These are phyloP conservation scores for Suhomyces guaymorum DNA, from an alignment of 1,139 yeast genomes.

Conservation along the genomic window DNA sequence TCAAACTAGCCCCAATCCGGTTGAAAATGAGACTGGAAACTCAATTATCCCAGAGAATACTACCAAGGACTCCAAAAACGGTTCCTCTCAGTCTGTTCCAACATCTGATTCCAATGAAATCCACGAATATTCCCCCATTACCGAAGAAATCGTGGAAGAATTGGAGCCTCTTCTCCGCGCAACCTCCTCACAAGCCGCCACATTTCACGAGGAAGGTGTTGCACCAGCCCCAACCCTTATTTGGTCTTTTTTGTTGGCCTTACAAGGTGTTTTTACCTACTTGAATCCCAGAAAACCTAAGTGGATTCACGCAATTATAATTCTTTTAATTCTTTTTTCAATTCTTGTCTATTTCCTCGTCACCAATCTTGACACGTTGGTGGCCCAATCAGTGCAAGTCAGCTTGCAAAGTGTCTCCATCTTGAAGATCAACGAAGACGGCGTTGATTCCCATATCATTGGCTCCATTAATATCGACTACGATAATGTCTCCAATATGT, in stretches of 20 bases:
- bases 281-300: constrained; percentile 19
- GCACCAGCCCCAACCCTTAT: neutral
- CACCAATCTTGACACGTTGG: constrained; percentile 17
- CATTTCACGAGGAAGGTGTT: neutral
- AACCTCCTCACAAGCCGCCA: constrained; percentile 2
- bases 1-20: too few relatives aligned
- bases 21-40: too few relatives aligned
- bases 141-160: constrained; percentile 10
- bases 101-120: too few relatives aligned
- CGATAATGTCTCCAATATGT: constrained; percentile 20
- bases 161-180: constrained; percentile 8
- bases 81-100: too few relatives aligned
- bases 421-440: constrained; percentile 23
- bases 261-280: constrained; percentile 1
- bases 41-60: too few relatives aligned
- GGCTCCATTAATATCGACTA: constrained; percentile 31
- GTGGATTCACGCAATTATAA: constrained; percentile 16
- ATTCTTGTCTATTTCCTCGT: constrained; percentile 21
- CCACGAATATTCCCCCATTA: constrained; percentile 2
- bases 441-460: constrained; percentile 26
- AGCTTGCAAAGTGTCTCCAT: constrained; percentile 22
- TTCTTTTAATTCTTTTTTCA: constrained; percentile 18
- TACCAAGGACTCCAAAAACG: too few relatives aligned
- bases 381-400: constrained; percentile 22
- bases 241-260: constrained; percentile 1